Percentiles rank a stretch among this genome's conserved stretches.
Conservation (phyloP, 2,329 filamentous ascomycete genomes). For the Didymella lethalis region DNA sequence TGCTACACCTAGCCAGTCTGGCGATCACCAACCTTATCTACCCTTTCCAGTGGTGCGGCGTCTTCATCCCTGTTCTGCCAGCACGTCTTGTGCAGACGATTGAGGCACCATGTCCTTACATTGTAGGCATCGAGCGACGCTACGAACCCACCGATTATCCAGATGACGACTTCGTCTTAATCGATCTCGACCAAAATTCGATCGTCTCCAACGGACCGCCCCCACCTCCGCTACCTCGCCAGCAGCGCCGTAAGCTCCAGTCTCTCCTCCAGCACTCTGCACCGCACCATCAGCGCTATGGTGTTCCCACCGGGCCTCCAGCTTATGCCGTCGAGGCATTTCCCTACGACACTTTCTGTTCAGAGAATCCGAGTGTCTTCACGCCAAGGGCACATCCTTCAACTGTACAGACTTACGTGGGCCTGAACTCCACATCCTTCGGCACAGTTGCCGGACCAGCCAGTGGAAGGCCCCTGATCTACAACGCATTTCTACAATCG, state of each 20-base stretch:
- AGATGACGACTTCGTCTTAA: slow-evolving; percentile 93
- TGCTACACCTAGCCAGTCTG: slow-evolving; percentile 92
- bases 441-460: slow-evolving; percentile 68
- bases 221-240: slow-evolving; percentile 81
- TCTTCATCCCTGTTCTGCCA: slow-evolving; percentile 91
- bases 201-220: slow-evolving; percentile 82
- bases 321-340: slow-evolving; percentile 93
- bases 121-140: slow-evolving; percentile 91
- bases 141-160: slow-evolving; percentile 88
- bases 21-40: slow-evolving; percentile 88
- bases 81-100: slow-evolving; percentile 87
- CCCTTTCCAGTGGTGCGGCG: slow-evolving; percentile 89
- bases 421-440: slow-evolving; percentile 88
- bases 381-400: slow-evolving; percentile 73
- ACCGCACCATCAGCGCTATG: slow-evolving; percentile 85
- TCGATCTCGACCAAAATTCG: slow-evolving; percentile 89
- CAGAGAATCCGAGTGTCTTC: slow-evolving; percentile 84
- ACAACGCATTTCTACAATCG: slow-evolving; percentile 89
- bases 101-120: slow-evolving; percentile 95
- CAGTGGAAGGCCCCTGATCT: slow-evolving; percentile 70
- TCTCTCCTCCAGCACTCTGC: slow-evolving; percentile 89
- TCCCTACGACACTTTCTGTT: slow-evolving; percentile 87
- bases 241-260: slow-evolving; percentile 87
- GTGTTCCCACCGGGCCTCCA: slow-evolving; percentile 86
- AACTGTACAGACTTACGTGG: slow-evolving; percentile 83